Conservation (phyloP, 1,139 yeast genomes). For the Pichia sp. region DNA sequence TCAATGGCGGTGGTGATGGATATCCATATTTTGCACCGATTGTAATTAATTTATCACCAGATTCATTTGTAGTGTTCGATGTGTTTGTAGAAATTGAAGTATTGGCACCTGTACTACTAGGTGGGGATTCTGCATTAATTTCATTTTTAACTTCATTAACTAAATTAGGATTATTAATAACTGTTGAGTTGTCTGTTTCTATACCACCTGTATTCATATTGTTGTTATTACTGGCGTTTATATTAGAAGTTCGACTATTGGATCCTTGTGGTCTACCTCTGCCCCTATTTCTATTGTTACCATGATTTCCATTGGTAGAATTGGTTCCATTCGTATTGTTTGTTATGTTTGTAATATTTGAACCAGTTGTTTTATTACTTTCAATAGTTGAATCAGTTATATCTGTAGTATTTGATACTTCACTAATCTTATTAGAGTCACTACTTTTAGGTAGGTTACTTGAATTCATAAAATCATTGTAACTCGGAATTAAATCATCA, state of each 20-base stretch:
- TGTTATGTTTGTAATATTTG: background rate
- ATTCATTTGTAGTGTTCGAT: background rate
- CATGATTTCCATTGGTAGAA: background rate
- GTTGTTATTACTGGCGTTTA: background rate
- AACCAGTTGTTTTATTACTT: background rate
- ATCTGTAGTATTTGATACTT: background rate
- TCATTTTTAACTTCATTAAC: background rate
- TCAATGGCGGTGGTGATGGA: slow-evolving; percentile 16
- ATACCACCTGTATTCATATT: background rate
- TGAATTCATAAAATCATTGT: background rate
- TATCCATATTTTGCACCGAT: slow-evolving; percentile 12
- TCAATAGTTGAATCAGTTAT: background rate
- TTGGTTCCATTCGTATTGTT: background rate
- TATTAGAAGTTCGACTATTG: background rate
- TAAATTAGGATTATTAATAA: background rate
- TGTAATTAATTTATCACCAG: slow-evolving; percentile 2
- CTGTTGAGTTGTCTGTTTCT: background rate
- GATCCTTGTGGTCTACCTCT: background rate
- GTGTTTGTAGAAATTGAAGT: background rate
- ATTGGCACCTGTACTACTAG: background rate
- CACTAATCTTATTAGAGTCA: background rate
- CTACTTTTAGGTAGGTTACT: background rate
- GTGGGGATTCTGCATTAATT: background rate
- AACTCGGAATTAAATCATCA: background rate
- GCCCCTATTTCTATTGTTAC: background rate